These are phyloP conservation scores for Vitis amurensis DNA, from an alignment of 164 flowering plant genomes.

Conservation along the genomic window DNA sequence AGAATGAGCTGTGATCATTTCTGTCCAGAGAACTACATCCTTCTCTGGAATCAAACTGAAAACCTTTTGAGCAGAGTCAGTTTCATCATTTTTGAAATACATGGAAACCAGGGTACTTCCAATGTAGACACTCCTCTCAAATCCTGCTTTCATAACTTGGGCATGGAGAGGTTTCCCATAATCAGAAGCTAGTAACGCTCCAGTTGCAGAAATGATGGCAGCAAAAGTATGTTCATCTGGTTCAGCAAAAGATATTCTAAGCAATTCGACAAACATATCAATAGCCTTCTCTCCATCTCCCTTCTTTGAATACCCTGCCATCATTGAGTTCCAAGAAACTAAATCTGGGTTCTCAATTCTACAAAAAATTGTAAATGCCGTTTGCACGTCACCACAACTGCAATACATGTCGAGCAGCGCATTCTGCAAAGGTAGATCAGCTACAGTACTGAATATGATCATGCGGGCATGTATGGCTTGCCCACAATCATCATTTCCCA, in stretches of 20 bases:
- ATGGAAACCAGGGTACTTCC: constrained; percentile 69
- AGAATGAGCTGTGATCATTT: constrained; percentile 73
- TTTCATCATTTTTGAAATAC: constrained; percentile 64
- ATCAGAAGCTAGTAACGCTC: constrained; percentile 24
- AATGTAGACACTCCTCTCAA: constrained; percentile 47
- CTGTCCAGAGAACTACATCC: constrained; percentile 85
- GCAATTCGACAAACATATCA: constrained; percentile 45
- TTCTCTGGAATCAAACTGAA: constrained; percentile 43
- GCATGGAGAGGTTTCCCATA: constrained; percentile 79
- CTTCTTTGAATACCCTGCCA: constrained; percentile 57
- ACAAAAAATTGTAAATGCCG: constrained; percentile 52
- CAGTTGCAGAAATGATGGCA: constrained; percentile 50
- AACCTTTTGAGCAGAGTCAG: constrained; percentile 45
- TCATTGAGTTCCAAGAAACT: constrained; percentile 86
- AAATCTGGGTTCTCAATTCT: constrained; percentile 52
- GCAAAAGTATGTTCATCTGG: constrained; percentile 87
- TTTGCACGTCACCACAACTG: constrained; percentile 45
- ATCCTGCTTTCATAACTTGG: constrained; percentile 51
- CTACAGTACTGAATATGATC: constrained; percentile 29
- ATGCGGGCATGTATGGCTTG: constrained; percentile 57
- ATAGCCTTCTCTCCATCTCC: constrained; percentile 61
- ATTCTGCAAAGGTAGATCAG: constrained; percentile 70
- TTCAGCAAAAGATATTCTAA: constrained; percentile 21
- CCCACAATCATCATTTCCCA: constrained; percentile 43
- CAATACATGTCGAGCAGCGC: constrained; percentile 81